A percentile compares a stretch with the other conserved stretches of the same genome.
phyloP scores from a whole-genome alignment of 1,284 basidiomycete species.

The Marasmius sp. region DNA sequence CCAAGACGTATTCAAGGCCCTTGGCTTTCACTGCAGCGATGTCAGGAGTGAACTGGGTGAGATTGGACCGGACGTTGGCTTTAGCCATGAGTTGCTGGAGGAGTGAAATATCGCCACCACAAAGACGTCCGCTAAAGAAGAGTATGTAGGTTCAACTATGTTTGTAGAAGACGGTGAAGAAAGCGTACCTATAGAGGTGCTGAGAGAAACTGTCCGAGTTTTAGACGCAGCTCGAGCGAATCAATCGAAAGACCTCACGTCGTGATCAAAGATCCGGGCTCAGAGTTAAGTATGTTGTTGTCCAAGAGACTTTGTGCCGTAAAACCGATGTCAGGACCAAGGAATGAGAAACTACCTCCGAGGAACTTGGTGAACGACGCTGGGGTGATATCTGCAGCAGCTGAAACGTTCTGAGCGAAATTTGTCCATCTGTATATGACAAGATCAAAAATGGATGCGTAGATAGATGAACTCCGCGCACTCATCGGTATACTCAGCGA shows the following conservation, averaged over 20 bases:
- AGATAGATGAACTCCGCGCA: conserved; percentile 25
- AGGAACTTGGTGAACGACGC: conserved; percentile 1
- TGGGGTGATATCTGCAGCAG: neutral
- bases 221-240: conserved; percentile 7
- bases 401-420: conserved; percentile 1
- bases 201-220: conserved; percentile 52
- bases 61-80: conserved; percentile 54
- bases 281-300: conserved; percentile 8
- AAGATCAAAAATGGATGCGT: conserved; percentile 9
- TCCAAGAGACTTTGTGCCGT: conserved; percentile 2
- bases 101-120: conserved; percentile 45
- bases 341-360: neutral
- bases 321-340: conserved; percentile 3
- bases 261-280: conserved; percentile 15
- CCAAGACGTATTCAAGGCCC: conserved; percentile 59
- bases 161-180: conserved; percentile 22
- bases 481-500: conserved; percentile 54
- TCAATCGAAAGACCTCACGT: conserved; percentile 26
- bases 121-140: conserved; percentile 43
- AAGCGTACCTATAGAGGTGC: conserved; percentile 44
- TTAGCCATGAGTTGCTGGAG: conserved; percentile 65
- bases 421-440: conserved; percentile 18
- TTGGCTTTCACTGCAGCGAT: conserved; percentile 43
- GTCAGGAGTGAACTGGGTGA: conserved; percentile 49
- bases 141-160: neutral